Evolutionary conservation across 116 monocot species (phyloP), one percentile per base, ranked within the genome.

Genomic region (Dioscorea cayenensis): DNA sequence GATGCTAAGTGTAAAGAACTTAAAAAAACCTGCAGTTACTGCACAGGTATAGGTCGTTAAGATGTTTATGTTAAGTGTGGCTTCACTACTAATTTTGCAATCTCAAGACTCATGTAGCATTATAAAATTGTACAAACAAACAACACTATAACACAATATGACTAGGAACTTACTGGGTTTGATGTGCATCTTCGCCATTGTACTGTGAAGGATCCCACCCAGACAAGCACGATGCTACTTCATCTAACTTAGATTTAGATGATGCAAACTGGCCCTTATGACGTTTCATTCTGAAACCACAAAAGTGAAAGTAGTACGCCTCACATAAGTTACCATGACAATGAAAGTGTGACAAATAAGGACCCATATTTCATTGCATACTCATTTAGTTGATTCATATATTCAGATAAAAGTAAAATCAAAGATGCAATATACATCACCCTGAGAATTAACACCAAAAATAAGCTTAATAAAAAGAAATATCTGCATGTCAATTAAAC

Each of bases 251-350:
- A 20, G 32, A 11, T 63, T 87, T 87, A 10, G 87, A 83, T 52
- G 87, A 87, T 70, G 80, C 80, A 75, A 87, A 87, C 67, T 87
- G 87, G 60, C 87, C 87, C 55, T 76, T 83, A 25, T 78, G 72
- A 11, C 87, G 80, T 38, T 83, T 83, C 83, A 87, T 83, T 66
- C 87, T 87, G 67, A 21, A 62, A 22, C 3, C 5, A 14, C 7
- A 32, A 21, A 75, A 28, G 17, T 6, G 32, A 66, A 51, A 51
- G 14, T 35, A 49, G 35, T 5, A 67, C 4, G 22, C 5, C 6
- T 67, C 32, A 20, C 1, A 20, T 67, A 43, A 10, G 43, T 25
- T 9, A 18, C 43, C 16, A 51, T 16, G 16, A 51, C 4, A 22
- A 12, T 16, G 5, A 10, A 70, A 28, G 7, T 19, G 28, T 23